Evolutionary conservation across 106 monocot species (phyloP).

Genomic region (Dendrobium catenatum): DNA sequence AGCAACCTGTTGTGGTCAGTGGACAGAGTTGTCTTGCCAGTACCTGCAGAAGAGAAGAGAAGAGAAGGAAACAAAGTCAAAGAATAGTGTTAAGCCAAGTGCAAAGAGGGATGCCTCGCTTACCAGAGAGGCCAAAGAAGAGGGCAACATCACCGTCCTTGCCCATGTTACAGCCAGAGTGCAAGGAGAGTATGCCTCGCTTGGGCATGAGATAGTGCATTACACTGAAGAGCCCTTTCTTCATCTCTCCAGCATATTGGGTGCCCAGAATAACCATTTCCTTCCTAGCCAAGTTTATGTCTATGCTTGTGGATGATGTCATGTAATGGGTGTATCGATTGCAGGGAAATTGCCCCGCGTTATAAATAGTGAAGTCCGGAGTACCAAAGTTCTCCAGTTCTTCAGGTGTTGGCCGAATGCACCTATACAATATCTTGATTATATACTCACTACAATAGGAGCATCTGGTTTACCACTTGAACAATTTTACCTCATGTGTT

Average conservation of each 20-base stretch:
- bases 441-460: background rate
- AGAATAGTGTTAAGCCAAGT: too few relatives aligned
- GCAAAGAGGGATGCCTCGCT: background rate
- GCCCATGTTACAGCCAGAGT: constrained; percentile 97
- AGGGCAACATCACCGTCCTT: constrained; percentile 86
- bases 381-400: constrained; percentile 89
- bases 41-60: constrained; percentile 26
- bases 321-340: constrained; percentile 99
- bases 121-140: constrained; percentile 97
- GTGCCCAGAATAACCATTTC: constrained; percentile 99
- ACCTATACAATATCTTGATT: constrained; percentile 29
- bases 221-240: constrained; percentile 96
- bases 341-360: constrained; percentile 91
- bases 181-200: constrained; percentile 72
- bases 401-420: constrained; percentile 88
- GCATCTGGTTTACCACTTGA: background rate
- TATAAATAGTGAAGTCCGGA: constrained; percentile 98
- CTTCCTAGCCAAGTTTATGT: constrained; percentile 79
- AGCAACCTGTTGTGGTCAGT: constrained; percentile 87
- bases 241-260: constrained; percentile 99
- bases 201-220: constrained; percentile 99
- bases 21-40: constrained; percentile 91
- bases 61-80: too few relatives aligned
- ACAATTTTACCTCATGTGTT: background rate
- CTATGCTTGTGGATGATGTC: constrained; percentile 96